These are phyloP conservation scores for Halophytophthora batemanensis DNA, from an alignment of 352 stramenopile species.

Conservation along the genomic window DNA sequence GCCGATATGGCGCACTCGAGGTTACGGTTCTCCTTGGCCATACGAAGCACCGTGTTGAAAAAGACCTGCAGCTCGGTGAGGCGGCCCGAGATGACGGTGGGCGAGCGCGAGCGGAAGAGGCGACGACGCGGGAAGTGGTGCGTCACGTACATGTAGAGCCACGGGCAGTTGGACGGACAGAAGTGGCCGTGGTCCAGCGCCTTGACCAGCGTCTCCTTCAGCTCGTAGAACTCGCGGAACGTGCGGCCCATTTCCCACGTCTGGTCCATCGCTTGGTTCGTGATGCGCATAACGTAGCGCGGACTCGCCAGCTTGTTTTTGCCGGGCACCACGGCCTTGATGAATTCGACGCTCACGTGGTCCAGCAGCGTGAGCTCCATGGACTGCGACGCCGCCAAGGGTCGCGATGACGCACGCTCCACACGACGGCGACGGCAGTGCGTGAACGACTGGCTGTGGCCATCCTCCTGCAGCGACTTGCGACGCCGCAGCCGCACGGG, in stretches of 20 bases:
- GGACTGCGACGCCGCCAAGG: conserved; percentile 25
- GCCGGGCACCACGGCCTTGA: conserved; percentile 74
- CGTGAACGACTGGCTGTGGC: conserved; percentile 33
- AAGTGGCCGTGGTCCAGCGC: conserved; percentile 78
- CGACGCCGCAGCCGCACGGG: conserved; percentile 31
- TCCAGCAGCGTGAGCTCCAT: conserved; percentile 71
- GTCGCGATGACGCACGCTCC: conserved; percentile 46
- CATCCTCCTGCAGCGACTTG: conserved; percentile 37
- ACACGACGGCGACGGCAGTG: conserved; percentile 43
- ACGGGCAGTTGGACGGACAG: conserved; percentile 77
- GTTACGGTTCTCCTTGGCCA: conserved; percentile 60
- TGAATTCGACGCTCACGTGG: conserved; percentile 73
- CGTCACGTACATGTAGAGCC: conserved; percentile 78
- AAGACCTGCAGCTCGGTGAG: conserved; percentile 67
- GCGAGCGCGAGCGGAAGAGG: conserved; percentile 67
- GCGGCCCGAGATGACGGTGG: conserved; percentile 57
- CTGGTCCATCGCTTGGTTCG: conserved; percentile 57
- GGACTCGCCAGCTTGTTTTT: conserved; percentile 59
- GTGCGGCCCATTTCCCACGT: conserved; percentile 80
- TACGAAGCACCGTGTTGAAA: conserved; percentile 55
- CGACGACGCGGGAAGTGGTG: conserved; percentile 77
- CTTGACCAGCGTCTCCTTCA: conserved; percentile 60
- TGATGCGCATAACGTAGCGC: conserved; percentile 79
- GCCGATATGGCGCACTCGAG: conserved; percentile 59
- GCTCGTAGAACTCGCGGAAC: conserved; percentile 77